Conservation (phyloP, 2,329 filamentous ascomycete genomes). For the Claviceps sp. region DNA sequence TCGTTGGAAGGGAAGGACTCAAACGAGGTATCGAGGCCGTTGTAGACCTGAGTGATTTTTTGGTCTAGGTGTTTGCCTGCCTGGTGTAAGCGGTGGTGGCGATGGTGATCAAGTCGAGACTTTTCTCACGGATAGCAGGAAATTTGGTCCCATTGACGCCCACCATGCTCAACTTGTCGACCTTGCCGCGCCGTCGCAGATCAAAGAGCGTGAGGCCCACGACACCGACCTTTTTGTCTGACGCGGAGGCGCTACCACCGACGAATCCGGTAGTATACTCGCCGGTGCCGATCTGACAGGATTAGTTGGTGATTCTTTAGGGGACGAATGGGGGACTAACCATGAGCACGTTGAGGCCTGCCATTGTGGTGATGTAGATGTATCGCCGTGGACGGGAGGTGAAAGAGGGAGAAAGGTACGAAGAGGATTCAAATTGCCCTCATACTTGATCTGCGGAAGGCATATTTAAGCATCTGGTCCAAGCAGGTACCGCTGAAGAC, state of each 20-base stretch:
- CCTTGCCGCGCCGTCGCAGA: slow-evolving; percentile 75
- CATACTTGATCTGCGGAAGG: not conserved
- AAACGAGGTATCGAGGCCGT: slow-evolving; percentile 77
- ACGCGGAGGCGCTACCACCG: slow-evolving; percentile 66
- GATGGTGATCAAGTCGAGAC: not conserved
- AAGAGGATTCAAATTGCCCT: not conserved
- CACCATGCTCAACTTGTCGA: slow-evolving; percentile 75
- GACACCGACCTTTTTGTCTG: slow-evolving; percentile 93
- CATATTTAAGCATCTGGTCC: too few relatives aligned
- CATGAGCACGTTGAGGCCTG: slow-evolving; percentile 56
- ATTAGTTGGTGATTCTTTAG: not conserved
- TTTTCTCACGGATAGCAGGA: slow-evolving; percentile 64
- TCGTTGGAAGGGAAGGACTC: slow-evolving; percentile 69
- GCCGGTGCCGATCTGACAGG: slow-evolving; percentile 63
- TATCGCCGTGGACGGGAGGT: not conserved
- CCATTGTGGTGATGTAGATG: slow-evolving; percentile 23
- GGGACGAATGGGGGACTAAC: slow-evolving; percentile 27
- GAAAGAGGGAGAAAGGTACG: not conserved
- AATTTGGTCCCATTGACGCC: slow-evolving; percentile 83
- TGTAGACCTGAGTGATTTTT: slow-evolving; percentile 82
- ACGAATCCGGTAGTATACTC: slow-evolving; percentile 97
- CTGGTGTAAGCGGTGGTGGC: not conserved
- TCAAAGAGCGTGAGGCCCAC: slow-evolving; percentile 86
- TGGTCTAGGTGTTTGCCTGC: slow-evolving; percentile 68
- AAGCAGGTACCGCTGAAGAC: too few relatives aligned